Base-by-base conservation (phyloP, 2,329 filamentous ascomycete genomes). In the Colletotrichum godetiae region DNA sequence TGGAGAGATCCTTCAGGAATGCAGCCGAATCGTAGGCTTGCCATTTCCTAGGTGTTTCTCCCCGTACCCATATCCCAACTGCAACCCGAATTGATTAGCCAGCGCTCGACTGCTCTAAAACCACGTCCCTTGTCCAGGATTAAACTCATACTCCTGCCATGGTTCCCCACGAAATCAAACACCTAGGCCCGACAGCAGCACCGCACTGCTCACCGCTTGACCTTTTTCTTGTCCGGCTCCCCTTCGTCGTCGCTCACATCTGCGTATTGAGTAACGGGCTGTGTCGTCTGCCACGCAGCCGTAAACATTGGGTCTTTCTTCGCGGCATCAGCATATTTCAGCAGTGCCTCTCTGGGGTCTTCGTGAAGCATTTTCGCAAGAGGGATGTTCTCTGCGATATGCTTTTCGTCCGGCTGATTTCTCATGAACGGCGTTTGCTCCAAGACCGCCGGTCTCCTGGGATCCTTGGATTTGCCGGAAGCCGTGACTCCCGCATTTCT, bases 291-390 rank as follows among this genome's bases (percentile, higher is more conserved):
- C 94, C 95, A 99, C 19, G 95, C 97, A 77, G 94, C 94, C 35
- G 97, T 99, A 80, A 98, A 99, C 78, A 98, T 89, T 0, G 95
- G 96, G 80, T 98, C 95, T 80, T 94, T 96, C 83, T 97, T 92
- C 13, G 95, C 95, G 80, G 97, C 92, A 68, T 97, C 94, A 49
- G 95, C 96, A 86, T 98, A 99, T 85, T 97, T 98, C 73, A 99
- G 85, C 79, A 99, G 85, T 58, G 97, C 97, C 83, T 98, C 97
- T 75, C 97, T 88, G 0, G 97, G 97, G 85, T 99, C 97, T 82
- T 99, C 97, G 82, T 99, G 95, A 60, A 97, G 88, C 94, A 99
- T 97, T 75, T 91, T 92, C 75, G 95, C 96, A 13, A 98, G 88
- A 33, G 95, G 95, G 66, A 98, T 97, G 76, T 94, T 94, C 80